Percentiles rank a stretch among this genome's conserved stretches.
These are phyloP conservation scores for Cyclanthera cordifolia DNA, from an alignment of 306 rosid genomes.

Conservation along the genomic window DNA sequence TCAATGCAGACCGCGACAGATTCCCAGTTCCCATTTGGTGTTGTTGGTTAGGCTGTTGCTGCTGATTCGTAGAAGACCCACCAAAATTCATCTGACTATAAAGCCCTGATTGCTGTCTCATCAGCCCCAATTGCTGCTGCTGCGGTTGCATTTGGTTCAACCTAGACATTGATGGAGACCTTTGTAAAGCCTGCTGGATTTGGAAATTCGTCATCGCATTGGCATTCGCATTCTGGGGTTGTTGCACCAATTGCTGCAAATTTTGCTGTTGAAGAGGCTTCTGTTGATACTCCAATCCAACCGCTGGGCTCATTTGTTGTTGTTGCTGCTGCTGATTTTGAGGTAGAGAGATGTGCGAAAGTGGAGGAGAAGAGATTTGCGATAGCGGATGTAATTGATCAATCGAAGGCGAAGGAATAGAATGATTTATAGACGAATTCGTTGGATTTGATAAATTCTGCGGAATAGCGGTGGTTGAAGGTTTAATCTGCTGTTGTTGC, in stretches of 20 bases:
- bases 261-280: slow-evolving; percentile 24
- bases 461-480: slow-evolving; percentile 17
- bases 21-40: slow-evolving; percentile 46
- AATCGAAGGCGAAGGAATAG: slow-evolving; percentile 42
- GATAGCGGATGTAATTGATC: slow-evolving; percentile 23
- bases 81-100: slow-evolving; percentile 75
- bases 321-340: slow-evolving; percentile 35
- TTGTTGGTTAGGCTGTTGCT: slow-evolving; percentile 34
- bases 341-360: slow-evolving; percentile 33
- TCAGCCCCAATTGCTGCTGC: slow-evolving; percentile 48
- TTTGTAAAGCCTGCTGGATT: slow-evolving; percentile 41
- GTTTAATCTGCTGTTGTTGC: too few species aligned
- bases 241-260: slow-evolving; percentile 21
- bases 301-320: slow-evolving; percentile 24
- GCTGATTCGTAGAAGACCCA: slow-evolving; percentile 42
- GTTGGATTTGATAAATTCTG: slow-evolving; percentile 27
- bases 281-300: slow-evolving; percentile 37
- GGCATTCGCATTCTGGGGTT: slow-evolving; percentile 34
- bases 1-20: slow-evolving; percentile 50
- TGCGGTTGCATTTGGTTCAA: slow-evolving; percentile 39
- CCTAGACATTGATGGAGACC: slow-evolving; percentile 43
- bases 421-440: too few species aligned
- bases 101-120: slow-evolving; percentile 53
- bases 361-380: slow-evolving; percentile 48
- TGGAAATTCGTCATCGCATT: slow-evolving; percentile 45